Evolutionary conservation across 495 filamentous ascomycete genomes (phyloP), one percentile per base, ranked within the genome.

Genomic region (Podospora comata): DNA sequence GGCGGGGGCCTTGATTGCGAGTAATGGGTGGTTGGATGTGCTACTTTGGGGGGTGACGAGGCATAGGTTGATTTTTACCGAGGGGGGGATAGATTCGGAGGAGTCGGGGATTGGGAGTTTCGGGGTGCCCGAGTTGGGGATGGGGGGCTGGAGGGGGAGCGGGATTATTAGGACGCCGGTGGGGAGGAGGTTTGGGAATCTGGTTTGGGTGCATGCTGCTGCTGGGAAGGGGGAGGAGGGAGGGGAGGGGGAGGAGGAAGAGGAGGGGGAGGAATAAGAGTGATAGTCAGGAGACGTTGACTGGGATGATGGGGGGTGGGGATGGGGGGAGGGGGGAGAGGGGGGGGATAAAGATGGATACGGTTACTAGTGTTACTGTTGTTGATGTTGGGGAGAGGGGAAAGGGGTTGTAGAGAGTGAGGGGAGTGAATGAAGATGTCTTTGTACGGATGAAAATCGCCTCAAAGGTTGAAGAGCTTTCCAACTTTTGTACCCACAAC

Each of bases 1-100:
- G 53, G 89, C 90, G 0, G 91, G 91, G n/a, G 84, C 87, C 0
- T 80, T 93, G 67, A 91, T 92, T 62, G 88, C 89, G 11, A 88
- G 84, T 66, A 91, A 89, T 72, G 91, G 91, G 32, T 87, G 89
- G 80, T 80, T 92, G 54, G 91, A 93, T 72, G 89, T 89, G 15
- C 71, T 90, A 16, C 79, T 93, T 2, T 94, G 92, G 77, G 85
- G 89, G 4, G 79, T 88, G 7, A 93, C 90, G n/a, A 83, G 90
- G 4, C 79, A 83, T 18, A 74, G 80, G 26, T 81, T 86, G 68
- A 77, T 86, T 23, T 86, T 85, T 64, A 71, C 72, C 65, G 69
- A 70, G 18, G 78, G 78, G 16, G 39, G 39, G 39, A 75, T 78
- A 19, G 73, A 78, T 16, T 67, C 68, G n/a, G 76, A 81, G 60